Conservation (phyloP, 108 stramenopile species). For the Conticribra weissflogii region DNA sequence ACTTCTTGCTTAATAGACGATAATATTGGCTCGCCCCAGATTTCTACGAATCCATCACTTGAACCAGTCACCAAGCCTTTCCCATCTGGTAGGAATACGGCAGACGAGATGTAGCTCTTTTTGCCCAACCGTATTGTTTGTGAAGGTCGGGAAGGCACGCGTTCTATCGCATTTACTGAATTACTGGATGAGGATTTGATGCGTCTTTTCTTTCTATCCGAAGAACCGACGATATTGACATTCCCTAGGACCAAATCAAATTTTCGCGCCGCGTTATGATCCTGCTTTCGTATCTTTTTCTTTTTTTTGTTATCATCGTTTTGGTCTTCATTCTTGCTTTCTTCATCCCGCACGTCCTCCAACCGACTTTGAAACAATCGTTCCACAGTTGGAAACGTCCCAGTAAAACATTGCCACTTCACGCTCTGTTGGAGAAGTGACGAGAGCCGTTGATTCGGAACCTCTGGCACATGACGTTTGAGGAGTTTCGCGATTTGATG, state of each 20-base stretch:
- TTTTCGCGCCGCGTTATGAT: conserved; percentile 36
- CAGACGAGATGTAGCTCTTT: conserved; percentile 71
- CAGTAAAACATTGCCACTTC: conserved; percentile 86
- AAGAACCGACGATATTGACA: conserved; percentile 21
- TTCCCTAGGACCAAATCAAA: conserved; percentile 81
- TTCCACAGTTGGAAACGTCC: conserved; percentile 62
- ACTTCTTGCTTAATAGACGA: conserved; percentile 44
- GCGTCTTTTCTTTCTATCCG: conserved; percentile 39
- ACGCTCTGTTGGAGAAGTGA: conserved; percentile 91
- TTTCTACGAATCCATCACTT: conserved; percentile 94
- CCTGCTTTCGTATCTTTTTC: conserved; percentile 34
- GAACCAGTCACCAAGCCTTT: conserved; percentile 84
- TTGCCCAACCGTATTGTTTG: conserved; percentile 87
- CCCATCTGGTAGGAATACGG: conserved; percentile 75
- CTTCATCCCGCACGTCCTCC: conserved; percentile 45
- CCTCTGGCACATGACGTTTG: conserved; percentile 56
- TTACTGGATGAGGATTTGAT: conserved; percentile 11
- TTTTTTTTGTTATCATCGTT: conserved; percentile 35
- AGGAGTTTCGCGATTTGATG: conserved; percentile 65
- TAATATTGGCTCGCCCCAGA: conserved; percentile 79
- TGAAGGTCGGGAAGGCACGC: conserved; percentile 51
- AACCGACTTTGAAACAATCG: conserved; percentile 29
- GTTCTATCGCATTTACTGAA: conserved; percentile 41
- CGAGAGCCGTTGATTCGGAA: conserved; percentile 74
- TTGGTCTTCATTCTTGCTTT: conserved; percentile 11